These are phyloP conservation scores for Panaeolus cyanescens DNA, from an alignment of 768 basidiomycete species.

Conservation along the genomic window DNA sequence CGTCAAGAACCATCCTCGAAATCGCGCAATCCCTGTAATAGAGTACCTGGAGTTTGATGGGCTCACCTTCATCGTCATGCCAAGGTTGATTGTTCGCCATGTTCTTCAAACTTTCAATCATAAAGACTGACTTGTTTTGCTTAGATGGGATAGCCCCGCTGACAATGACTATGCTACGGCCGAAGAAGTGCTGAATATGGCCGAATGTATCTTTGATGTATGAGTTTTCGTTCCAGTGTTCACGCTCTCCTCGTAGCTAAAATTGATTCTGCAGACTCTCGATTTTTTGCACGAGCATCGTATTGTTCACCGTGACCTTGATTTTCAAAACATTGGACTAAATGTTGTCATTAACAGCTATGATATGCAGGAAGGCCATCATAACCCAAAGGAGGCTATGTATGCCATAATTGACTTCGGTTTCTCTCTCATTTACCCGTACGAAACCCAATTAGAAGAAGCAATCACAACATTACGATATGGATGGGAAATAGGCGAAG, in stretches of 20 bases:
- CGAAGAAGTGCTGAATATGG: too few relatives aligned
- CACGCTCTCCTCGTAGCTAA: not conserved
- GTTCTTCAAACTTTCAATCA: too few relatives aligned
- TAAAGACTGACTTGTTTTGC: not conserved
- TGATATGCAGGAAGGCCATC: conserved; percentile 1
- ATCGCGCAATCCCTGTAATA: conserved; percentile 15
- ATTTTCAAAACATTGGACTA: conserved; percentile 6
- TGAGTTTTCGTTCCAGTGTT: not conserved
- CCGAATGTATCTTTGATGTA: not conserved
- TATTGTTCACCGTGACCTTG: conserved; percentile 15
- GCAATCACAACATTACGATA: not conserved
- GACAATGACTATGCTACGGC: not conserved
- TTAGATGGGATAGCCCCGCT: conserved; percentile 7
- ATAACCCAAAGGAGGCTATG: not conserved
- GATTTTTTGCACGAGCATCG: conserved; percentile 16
- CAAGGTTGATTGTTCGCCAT: conserved; percentile 4
- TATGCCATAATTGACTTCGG: conserved; percentile 18
- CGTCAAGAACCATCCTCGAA: conserved; percentile 7
- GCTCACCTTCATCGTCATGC: conserved; percentile 15
- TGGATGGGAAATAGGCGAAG: not conserved
- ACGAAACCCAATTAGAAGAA: conserved; percentile 4
- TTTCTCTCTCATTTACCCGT: conserved; percentile 9
- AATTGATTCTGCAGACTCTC: conserved; percentile 7
- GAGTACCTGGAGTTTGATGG: conserved; percentile 10
- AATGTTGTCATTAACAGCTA: not conserved